These are phyloP conservation scores for Sphaerobolus stellatus DNA, from an alignment of 1,284 basidiomycete species.

Conservation along the genomic window DNA sequence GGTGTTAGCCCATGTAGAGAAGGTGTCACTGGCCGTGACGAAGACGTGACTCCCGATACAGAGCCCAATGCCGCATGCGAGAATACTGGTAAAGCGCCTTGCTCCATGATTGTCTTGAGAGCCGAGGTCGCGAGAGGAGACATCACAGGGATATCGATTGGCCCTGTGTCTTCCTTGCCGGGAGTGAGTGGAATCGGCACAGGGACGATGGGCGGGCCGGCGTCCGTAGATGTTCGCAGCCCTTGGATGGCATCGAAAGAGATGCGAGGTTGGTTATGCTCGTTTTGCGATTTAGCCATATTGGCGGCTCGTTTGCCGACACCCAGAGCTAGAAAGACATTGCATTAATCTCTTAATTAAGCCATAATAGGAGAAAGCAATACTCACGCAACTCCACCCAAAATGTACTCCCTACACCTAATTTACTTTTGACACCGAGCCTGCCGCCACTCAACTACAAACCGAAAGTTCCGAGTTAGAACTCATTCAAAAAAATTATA, in stretches of 20 bases:
- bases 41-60: conserved; percentile 55
- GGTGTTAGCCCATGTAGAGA: conserved; percentile 29
- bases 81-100: too few relatives aligned
- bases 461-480: too few relatives aligned
- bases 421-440: conserved; percentile 51
- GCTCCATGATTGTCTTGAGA: conserved; percentile 67
- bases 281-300: conserved; percentile 1
- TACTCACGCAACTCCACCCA: conserved; percentile 81
- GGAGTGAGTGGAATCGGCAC: not conserved
- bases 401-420: conserved; percentile 67
- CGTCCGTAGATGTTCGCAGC: not conserved
- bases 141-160: not conserved
- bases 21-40: conserved; percentile 45
- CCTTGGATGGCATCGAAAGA: not conserved
- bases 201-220: not conserved
- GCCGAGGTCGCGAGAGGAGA: conserved; percentile 38
- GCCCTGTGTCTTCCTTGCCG: not conserved
- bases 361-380: too few relatives aligned
- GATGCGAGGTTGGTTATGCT: not conserved
- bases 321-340: too few relatives aligned
- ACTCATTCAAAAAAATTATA: too few relatives aligned
- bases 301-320: conserved; percentile 36
- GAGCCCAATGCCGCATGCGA: not conserved
- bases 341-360: too few relatives aligned
- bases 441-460: too few relatives aligned